A percentile compares a stretch with the other conserved stretches of the same genome.
Evolutionary conservation across 192 early-diverging fungal species (phyloP).

Genomic region (Backusella parvicylindrica): DNA sequence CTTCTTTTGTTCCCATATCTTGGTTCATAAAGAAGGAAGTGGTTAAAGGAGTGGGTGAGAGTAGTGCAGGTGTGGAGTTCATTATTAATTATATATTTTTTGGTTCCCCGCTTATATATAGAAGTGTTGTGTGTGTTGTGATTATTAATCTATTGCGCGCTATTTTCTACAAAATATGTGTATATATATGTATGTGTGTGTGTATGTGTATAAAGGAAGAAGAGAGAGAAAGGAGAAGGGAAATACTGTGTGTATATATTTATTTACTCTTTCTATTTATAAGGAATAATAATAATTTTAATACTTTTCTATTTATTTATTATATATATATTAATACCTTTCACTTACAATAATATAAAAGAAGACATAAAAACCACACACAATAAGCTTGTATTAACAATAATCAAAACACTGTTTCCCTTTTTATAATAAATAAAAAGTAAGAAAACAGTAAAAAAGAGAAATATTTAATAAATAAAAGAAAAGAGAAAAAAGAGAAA

Average conservation of each 20-base stretch:
- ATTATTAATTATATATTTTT: background rate
- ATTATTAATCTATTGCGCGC: conserved; percentile 4
- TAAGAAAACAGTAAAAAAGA: background rate
- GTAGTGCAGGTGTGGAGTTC: background rate
- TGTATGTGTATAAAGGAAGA: background rate
- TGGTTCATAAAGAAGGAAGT: background rate
- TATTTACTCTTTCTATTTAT: background rate
- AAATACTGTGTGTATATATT: background rate
- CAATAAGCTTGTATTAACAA: background rate
- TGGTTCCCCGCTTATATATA: background rate
- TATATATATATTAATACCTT: background rate
- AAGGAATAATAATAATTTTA: background rate
- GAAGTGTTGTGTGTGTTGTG: background rate
- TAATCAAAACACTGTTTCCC: background rate
- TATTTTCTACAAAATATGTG: background rate
- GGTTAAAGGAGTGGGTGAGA: conserved; percentile 7
- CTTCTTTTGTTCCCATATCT: conserved; percentile 49
- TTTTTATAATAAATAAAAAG: background rate
- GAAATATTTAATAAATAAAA: conserved; percentile 9
- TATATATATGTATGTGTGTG: background rate
- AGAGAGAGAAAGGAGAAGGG: background rate
- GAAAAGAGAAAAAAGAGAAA: background rate
- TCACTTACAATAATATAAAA: background rate
- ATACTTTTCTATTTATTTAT: background rate
- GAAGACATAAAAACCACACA: background rate